Conservation (phyloP, 2,329 filamentous ascomycete genomes). For the Harringtonia aguacate region DNA sequence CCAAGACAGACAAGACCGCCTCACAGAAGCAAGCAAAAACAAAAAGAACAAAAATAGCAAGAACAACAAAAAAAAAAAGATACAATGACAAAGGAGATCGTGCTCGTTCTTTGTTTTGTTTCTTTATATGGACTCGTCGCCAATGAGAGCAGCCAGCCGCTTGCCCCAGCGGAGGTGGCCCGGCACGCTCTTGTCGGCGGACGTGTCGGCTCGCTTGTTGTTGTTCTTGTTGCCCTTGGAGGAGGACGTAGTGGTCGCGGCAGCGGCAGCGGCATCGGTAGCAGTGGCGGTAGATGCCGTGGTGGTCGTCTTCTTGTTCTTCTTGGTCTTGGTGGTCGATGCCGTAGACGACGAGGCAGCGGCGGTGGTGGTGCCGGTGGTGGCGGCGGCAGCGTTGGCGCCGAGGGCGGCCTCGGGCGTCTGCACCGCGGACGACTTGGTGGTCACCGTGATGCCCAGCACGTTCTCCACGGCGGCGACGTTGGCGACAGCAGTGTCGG, state of each 20-base stretch:
- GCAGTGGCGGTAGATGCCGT: not conserved
- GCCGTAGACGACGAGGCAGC: not conserved
- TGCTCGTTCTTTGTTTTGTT: too few relatives aligned
- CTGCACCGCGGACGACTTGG: slow-evolving; percentile 2
- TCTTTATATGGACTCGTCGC: not conserved
- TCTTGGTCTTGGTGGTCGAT: not conserved
- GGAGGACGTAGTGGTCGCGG: not conserved
- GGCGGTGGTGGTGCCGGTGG: not conserved
- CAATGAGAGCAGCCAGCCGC: too few relatives aligned
- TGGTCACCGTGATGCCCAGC: not conserved
- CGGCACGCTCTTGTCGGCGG: not conserved
- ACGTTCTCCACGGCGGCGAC: slow-evolving; percentile 13
- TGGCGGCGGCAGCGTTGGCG: not conserved
- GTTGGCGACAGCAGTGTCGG: slow-evolving; percentile 16
- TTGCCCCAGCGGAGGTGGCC: slow-evolving; percentile 3
- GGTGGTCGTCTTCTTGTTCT: not conserved
- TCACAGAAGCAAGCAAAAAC: too few relatives aligned
- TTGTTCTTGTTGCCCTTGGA: not conserved
- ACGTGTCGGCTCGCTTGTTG: not conserved
- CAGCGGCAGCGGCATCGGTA: too few relatives aligned
- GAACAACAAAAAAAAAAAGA: too few relatives aligned
- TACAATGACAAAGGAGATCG: too few relatives aligned
- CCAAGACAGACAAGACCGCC: too few relatives aligned
- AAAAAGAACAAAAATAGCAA: too few relatives aligned
- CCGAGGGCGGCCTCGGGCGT: not conserved